Evolutionary conservation across 306 rosid species (phyloP), one percentile per base, ranked within the genome.

Genomic region (Dicorynia guianensis): DNA sequence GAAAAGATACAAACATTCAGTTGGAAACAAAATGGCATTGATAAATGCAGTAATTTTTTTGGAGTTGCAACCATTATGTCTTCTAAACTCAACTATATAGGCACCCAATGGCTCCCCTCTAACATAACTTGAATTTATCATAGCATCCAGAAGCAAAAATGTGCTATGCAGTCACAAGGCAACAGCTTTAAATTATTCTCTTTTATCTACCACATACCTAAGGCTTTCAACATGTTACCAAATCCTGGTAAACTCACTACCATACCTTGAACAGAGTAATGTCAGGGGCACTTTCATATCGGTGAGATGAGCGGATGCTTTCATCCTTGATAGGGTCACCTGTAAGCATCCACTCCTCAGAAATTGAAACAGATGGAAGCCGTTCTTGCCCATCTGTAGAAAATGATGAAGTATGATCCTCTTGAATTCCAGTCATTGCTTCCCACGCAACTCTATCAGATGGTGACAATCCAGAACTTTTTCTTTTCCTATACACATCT

Each of bases 391-490:
- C 98, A 76, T 94, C 98, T 59, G 84, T 60, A 77, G 95, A 84
- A 88, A 83, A 81, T 35, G 93, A 72, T 68, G 90, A 91, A 81
- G 85, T 81, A 58, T 81, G 90, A 81, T 94, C 98, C 90, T 94
- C 98, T 73, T 90, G 93, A 79, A 94, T 94, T 65, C 98, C 98
- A 76, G 98, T 81, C 98, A 94, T 94, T 35, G 95, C 96, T 85
- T 94, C 98, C 98, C 98, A 94, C 69, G 97, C 85, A 80, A 88
- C 96, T 86, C 91, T 90, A 63, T 94, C 98, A 60, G 98, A 94
- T 50, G 92, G 88, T 46, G 96, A 74, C 77, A 94, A 83, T 67
- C 98, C 98, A 76, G 98, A 92, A 83, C 89, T 94, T 81, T 94
- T 92, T 85, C 98, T 92, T 87, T 94, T 94, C 86, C 97, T 82